A percentile compares a stretch with the other conserved stretches of the same genome.
Conservation (phyloP, 2,329 filamentous ascomycete genomes). For the Pseudogymnoascus sp. region DNA sequence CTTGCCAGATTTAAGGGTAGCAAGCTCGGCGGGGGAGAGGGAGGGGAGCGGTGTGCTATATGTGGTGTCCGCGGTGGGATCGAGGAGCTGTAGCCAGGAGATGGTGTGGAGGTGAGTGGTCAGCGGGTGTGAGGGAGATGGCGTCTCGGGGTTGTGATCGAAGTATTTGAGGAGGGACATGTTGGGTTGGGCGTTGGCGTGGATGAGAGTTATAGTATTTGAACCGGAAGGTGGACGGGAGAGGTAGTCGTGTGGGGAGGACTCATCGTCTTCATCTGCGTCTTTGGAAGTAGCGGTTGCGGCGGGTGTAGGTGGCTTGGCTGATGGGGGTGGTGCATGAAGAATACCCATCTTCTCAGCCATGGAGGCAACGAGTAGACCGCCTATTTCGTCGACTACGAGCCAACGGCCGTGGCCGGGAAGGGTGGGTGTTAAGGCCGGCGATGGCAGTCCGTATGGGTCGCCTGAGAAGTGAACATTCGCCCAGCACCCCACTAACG, state of each 20-base stretch:
- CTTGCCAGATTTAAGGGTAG: slow-evolving; percentile 70
- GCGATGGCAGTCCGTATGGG: slow-evolving; percentile 20
- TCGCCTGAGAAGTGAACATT: slow-evolving; percentile 63
- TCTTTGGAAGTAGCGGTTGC: not conserved
- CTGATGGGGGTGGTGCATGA: slow-evolving; percentile 28
- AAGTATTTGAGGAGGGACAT: slow-evolving; percentile 84
- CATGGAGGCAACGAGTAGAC: slow-evolving; percentile 59
- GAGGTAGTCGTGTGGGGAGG: slow-evolving; percentile 31
- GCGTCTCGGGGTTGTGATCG: slow-evolving; percentile 65
- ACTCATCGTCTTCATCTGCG: slow-evolving; percentile 13
- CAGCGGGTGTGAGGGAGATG: slow-evolving; percentile 64
- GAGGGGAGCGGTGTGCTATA: slow-evolving; percentile 59
- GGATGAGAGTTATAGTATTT: slow-evolving; percentile 75
- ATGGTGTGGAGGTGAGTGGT: slow-evolving; percentile 72
- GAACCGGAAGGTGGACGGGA: slow-evolving; percentile 58
- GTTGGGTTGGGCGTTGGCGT: slow-evolving; percentile 79
- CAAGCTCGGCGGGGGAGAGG: slow-evolving; percentile 52
- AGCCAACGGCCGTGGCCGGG: slow-evolving; percentile 51
- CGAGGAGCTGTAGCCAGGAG: slow-evolving; percentile 85
- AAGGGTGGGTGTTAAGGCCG: not conserved
- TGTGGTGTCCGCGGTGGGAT: slow-evolving; percentile 64
- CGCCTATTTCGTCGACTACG: slow-evolving; percentile 63
- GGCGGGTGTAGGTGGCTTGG: not conserved
- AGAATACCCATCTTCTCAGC: slow-evolving; percentile 64
- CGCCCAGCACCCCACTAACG: slow-evolving; percentile 76